Base-by-base conservation (phyloP, 176 grass and related monocot species). In the Ensete ventricosum region DNA sequence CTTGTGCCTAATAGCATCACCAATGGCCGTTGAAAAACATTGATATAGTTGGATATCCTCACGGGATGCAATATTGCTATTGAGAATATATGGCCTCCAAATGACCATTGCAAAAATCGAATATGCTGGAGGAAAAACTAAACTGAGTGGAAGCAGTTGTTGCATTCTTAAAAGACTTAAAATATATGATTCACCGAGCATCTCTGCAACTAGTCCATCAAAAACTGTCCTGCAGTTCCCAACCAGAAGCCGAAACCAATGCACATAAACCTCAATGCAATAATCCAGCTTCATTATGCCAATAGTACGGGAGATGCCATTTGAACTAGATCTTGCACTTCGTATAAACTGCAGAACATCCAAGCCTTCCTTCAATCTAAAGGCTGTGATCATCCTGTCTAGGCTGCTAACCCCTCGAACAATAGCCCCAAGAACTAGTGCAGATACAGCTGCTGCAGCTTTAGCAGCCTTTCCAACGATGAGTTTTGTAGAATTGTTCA, bases 81-180 rank as follows among this genome's bases (percentile, higher is more conserved):
- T 95, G 77, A 87, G 80, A 68, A 91, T 91, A 91, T 89, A 88
- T 11, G 82, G 83, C 55, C 79, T 94, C 96, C 96, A 99, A 82
- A 91, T 88, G 49, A 91, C 86, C 84, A 95, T 88, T 75, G 88
- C 96, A 82, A 99, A 99, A 75, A 99, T 84, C 48, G 96, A 91
- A 81, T 99, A 99, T 25, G 91, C 78, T 73, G 91, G 82, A 87
- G 91, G 84, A 69, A 99, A 80, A 59, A 91, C 73, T 67, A 88
- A 81, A 79, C 53, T 90, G 52, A 99, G 70, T 73, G 91, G 86
- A 82, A 99, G 86, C 65, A 81, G 78, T 52, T 82, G 86, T 77
- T 99, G 96, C 84, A 99, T 91, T 52, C 96, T 94, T 59, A 79
- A 94, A n/a, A 99, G 82, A 84, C 91, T 88, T 74, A 99, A 76